Evolutionary conservation across 495 filamentous ascomycete genomes (phyloP).

Genomic region (Tuber indicum): DNA sequence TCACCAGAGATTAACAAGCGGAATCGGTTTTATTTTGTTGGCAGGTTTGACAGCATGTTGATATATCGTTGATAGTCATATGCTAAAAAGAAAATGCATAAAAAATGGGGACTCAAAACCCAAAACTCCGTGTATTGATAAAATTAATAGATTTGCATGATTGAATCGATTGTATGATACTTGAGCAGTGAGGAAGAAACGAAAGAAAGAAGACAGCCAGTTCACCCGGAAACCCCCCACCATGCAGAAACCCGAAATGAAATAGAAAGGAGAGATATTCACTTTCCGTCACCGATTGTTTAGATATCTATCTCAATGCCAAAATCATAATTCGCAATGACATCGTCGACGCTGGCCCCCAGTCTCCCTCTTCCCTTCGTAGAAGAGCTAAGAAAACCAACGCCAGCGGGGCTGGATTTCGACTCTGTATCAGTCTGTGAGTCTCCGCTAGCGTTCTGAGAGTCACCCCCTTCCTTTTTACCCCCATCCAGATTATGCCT

Average conservation of each 20-base stretch:
- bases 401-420: conserved; percentile 15
- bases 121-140: conserved; percentile 2
- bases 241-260: conserved; percentile 5
- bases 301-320: conserved; percentile 71
- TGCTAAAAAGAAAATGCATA: neutral
- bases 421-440: conserved; percentile 8
- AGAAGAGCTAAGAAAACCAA: conserved; percentile 17
- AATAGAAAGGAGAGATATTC: conserved; percentile 2
- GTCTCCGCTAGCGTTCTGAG: conserved; percentile 16
- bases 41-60: neutral
- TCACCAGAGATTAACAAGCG: neutral
- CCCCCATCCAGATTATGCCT: conserved; percentile 25
- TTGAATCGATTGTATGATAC: neutral
- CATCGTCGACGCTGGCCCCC: conserved; percentile 59
- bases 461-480: conserved; percentile 12
- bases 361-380: conserved; percentile 22
- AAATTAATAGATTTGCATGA: neutral
- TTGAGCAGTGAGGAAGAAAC: neutral
- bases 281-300: conserved; percentile 7
- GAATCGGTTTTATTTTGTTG: neutral
- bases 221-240: neutral
- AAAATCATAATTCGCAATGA: conserved; percentile 72
- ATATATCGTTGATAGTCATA: neutral
- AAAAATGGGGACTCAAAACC: neutral
- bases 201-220: neutral